These are phyloP conservation scores for Umbelopsis isabellina DNA, from an alignment of 192 early-diverging fungal genomes.

Conservation along the genomic window DNA sequence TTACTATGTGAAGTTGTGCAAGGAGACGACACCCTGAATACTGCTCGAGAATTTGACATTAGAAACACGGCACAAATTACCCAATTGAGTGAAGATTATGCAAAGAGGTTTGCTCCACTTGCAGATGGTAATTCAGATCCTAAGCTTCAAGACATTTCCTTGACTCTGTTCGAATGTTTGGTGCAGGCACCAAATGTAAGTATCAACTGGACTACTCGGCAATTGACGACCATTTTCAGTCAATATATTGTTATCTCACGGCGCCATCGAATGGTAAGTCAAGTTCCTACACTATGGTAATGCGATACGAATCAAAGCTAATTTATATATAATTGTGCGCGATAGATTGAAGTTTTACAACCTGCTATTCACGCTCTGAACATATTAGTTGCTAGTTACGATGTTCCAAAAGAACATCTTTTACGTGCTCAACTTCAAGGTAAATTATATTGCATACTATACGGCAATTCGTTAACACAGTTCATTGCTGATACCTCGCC, in stretches of 20 bases:
- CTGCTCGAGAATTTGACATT: background rate
- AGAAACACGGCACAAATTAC: background rate
- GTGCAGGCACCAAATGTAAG: constrained; percentile 12
- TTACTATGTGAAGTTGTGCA: background rate
- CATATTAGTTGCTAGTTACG: background rate
- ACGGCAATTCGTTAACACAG: background rate
- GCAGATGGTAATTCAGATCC: background rate
- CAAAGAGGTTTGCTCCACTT: background rate
- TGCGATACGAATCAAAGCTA: too few relatives aligned
- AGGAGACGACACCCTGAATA: too few relatives aligned
- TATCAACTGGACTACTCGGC: background rate
- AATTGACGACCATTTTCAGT: background rate
- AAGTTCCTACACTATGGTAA: background rate
- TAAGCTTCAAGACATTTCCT: background rate
- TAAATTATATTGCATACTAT: background rate
- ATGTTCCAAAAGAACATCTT: constrained; percentile 2
- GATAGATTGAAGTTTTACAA: background rate
- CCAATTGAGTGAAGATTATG: background rate
- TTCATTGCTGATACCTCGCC: background rate
- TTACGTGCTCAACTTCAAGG: constrained; percentile 4
- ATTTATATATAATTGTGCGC: background rate
- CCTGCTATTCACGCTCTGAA: background rate
- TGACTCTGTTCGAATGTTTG: constrained; percentile 6
- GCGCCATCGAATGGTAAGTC: background rate
- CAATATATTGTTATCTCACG: constrained; percentile 6